Conservation (phyloP, 1,284 basidiomycete genomes). For the Austroboletus novae-zelandiae region DNA sequence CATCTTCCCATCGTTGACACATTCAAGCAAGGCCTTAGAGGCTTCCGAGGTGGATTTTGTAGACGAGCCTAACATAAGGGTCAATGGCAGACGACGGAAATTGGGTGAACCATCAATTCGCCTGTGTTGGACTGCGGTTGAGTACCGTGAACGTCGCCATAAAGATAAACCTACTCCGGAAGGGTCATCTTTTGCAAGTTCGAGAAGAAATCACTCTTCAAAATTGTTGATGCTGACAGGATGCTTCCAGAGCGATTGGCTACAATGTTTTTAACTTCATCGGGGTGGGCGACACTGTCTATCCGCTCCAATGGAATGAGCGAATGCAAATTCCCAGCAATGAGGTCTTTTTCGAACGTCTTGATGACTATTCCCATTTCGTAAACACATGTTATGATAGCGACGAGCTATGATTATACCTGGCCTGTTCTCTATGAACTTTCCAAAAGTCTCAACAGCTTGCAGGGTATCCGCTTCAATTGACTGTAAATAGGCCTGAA, state of each 20-base stretch:
- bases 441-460: constrained; percentile 76
- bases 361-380: constrained; percentile 69
- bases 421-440: constrained; percentile 78
- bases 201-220: constrained; percentile 97
- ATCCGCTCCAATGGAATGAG: constrained; percentile 84
- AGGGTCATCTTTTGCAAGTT: constrained; percentile 94
- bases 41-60: constrained; percentile 32
- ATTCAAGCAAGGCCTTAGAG: constrained; percentile 35
- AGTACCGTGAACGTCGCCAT: neutral
- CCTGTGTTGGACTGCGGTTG: constrained; percentile 38
- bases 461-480: constrained; percentile 79
- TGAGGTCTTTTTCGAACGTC: constrained; percentile 92
- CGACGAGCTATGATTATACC: constrained; percentile 41
- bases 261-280: constrained; percentile 86
- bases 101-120: constrained; percentile 93
- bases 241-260: constrained; percentile 84
- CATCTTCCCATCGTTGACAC: constrained; percentile 52
- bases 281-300: constrained; percentile 80
- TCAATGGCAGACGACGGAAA: constrained; percentile 78
- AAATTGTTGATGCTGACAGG: constrained; percentile 88
- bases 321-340: constrained; percentile 75
- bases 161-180: constrained; percentile 65
- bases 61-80: constrained; percentile 44
- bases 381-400: neutral
- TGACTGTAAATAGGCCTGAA: constrained; percentile 92